A percentile compares a stretch with the other conserved stretches of the same genome.
These are phyloP conservation scores for Aquilaria sinensis DNA, from an alignment of 345 rosid species.

Conservation along the genomic window DNA sequence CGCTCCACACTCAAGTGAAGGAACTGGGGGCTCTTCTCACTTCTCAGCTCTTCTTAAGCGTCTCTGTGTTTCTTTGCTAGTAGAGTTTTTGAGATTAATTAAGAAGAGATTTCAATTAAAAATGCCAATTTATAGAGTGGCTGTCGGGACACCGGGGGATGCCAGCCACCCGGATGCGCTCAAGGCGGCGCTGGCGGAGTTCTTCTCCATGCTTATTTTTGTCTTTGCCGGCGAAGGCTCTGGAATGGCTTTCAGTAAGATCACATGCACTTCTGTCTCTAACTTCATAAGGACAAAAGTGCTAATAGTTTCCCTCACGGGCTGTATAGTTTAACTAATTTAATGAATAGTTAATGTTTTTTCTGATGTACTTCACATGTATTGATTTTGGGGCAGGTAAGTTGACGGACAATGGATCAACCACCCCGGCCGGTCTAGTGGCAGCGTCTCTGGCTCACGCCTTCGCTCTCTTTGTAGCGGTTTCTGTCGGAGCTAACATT, in stretches of 20 bases:
- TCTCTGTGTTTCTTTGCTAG: background rate
- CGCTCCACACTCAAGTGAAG: background rate
- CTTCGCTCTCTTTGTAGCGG: slow-evolving; percentile 71
- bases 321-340: no score
- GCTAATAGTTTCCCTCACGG: no score
- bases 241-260: slow-evolving; percentile 79
- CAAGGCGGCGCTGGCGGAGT: slow-evolving; percentile 63
- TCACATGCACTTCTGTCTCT: background rate
- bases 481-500: slow-evolving; percentile 66
- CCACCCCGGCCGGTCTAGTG: slow-evolving; percentile 63
- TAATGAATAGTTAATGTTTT: no score
- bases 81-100: background rate
- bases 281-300: background rate
- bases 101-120: background rate
- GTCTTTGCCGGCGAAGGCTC: slow-evolving; percentile 90
- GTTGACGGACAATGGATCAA: slow-evolving; percentile 39
- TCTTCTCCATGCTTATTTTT: slow-evolving; percentile 71
- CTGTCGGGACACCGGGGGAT: slow-evolving; percentile 56
- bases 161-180: slow-evolving; percentile 61
- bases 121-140: slow-evolving; percentile 61
- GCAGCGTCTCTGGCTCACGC: slow-evolving; percentile 71
- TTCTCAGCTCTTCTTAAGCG: no score
- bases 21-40: background rate
- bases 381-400: slow-evolving; percentile 18
- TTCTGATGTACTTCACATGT: background rate